Evolutionary conservation across 495 filamentous ascomycete genomes (phyloP), one percentile per base, ranked within the genome.

Genomic region (Daldinia decipiens): DNA sequence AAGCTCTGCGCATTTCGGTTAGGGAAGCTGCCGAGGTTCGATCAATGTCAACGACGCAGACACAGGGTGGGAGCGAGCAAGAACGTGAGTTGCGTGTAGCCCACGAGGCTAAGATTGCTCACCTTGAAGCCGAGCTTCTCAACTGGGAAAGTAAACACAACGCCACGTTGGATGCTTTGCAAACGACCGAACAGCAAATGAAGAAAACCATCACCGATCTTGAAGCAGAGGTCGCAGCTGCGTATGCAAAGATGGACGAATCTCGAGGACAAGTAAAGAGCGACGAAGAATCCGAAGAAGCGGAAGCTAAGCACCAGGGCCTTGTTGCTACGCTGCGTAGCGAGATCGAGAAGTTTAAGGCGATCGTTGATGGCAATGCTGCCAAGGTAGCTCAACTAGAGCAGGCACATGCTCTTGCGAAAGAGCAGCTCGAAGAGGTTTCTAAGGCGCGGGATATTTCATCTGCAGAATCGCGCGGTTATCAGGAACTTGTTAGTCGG

Each of bases 301-400:
- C 71, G 2, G 68, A 82, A 29, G 74, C 60, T 12, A 85, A 85
- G 72, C 91, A 97, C 67, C 82, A 90, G 61, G 85, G 90, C 38
- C 76, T 90, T 39, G 84, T 97, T 32, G 82, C 86, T 32, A 81
- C 83, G 32, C 79, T 99, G 45, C 91, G 91, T 67, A 83, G 81
- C 61, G 88, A 94, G 71, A 90, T 98, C 62, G 89, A 93, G 31
- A 87, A 91, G 65, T 92, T 96, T 78, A 94, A 91, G 80, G 77
- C 84, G 15, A 87, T 90, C 27, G 88, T 93, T 71, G 85, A 86
- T 45, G 79, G 79, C 64, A 90, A 91, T 70, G 77, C 87, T 34
- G 78, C 83, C 36, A 89, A 87, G 63, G 89, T 95, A 70, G 79
- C 86, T 15, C 83, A 87, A 65, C 81, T 93, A 15, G 91, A 95